A percentile compares a stretch with the other conserved stretches of the same genome.
phyloP scores from a whole-genome alignment of 2,329 filamentous ascomycete genomes.

The Pestalotiopsis sp. region DNA sequence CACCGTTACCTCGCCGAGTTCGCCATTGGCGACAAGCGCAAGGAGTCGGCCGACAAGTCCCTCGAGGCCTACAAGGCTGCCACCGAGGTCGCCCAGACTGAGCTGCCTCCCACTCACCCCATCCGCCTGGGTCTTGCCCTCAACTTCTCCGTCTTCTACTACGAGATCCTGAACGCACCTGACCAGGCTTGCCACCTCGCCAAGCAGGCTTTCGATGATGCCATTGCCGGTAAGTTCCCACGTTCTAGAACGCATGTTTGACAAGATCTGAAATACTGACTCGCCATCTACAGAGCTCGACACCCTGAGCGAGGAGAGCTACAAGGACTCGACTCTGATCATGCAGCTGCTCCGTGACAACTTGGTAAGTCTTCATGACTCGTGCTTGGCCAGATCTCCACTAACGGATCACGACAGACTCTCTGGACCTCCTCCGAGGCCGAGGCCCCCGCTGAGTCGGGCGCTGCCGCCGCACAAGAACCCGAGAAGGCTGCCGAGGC shows the following conservation, averaged over 20 bases:
- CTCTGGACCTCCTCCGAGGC: conserved; percentile 99
- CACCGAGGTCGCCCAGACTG: conserved; percentile 86
- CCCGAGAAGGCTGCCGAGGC: conserved; percentile 60
- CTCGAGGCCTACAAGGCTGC: conserved; percentile 96
- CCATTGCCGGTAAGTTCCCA: conserved; percentile 70
- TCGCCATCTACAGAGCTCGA: conserved; percentile 71
- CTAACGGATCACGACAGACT: conserved; percentile 62
- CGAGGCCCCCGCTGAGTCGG: conserved; percentile 65
- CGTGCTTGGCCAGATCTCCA: background rate
- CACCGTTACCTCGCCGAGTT: conserved; percentile 99
- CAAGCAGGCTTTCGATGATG: conserved; percentile 95
- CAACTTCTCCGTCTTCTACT: conserved; percentile 99
- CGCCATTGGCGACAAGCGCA: conserved; percentile 90
- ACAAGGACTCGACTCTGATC: conserved; percentile 98
- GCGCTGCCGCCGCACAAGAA: conserved; percentile 56
- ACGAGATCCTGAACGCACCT: conserved; percentile 98
- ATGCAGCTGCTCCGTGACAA: conserved; percentile 99
- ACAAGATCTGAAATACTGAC: conserved; percentile 23
- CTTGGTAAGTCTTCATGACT: conserved; percentile 63
- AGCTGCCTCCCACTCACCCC: conserved; percentile 88
- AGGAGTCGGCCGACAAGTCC: conserved; percentile 89
- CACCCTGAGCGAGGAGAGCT: conserved; percentile 96
- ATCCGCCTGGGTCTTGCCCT: conserved; percentile 90
- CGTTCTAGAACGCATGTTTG: background rate
- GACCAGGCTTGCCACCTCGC: conserved; percentile 98